Evolutionary conservation across 805 yeast genomes (phyloP).

Genomic region (Cyberlindnera mycetangii): DNA sequence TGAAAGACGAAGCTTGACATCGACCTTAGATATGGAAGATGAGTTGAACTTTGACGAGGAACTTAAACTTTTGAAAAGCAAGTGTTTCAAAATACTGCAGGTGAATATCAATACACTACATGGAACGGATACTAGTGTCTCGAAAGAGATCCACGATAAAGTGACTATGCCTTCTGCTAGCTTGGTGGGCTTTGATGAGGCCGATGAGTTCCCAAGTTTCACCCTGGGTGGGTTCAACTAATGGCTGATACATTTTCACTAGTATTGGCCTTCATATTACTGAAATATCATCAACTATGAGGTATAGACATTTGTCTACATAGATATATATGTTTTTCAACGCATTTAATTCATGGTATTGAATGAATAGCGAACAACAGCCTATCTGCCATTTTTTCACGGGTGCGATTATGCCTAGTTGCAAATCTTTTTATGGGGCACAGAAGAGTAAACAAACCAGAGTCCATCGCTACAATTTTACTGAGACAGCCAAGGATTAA

Average conservation of each 20-base stretch:
- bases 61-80: conserved; percentile 1
- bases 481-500: too few species aligned
- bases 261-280: too few species aligned
- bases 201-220: conserved; percentile 12
- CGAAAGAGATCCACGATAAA: neutral
- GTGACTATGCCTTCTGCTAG: neutral
- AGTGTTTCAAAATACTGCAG: neutral
- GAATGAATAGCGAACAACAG: neutral
- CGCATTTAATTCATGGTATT: neutral
- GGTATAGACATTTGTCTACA: too few species aligned
- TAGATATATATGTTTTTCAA: too few species aligned
- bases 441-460: neutral
- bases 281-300: too few species aligned
- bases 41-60: conserved; percentile 6
- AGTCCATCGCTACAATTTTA: too few species aligned
- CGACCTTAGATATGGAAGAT: neutral
- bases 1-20: neutral
- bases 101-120: neutral
- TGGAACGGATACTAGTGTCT: neutral
- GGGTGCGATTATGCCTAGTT: conserved; percentile 10
- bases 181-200: conserved; percentile 3
- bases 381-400: conserved; percentile 10
- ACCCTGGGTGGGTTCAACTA: neutral
- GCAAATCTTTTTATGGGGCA: neutral
- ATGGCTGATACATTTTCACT: neutral